A percentile compares a stretch with the other conserved stretches of the same genome.
Conservation (phyloP, 495 filamentous ascomycete genomes). For the Talaromyces adpressus region DNA sequence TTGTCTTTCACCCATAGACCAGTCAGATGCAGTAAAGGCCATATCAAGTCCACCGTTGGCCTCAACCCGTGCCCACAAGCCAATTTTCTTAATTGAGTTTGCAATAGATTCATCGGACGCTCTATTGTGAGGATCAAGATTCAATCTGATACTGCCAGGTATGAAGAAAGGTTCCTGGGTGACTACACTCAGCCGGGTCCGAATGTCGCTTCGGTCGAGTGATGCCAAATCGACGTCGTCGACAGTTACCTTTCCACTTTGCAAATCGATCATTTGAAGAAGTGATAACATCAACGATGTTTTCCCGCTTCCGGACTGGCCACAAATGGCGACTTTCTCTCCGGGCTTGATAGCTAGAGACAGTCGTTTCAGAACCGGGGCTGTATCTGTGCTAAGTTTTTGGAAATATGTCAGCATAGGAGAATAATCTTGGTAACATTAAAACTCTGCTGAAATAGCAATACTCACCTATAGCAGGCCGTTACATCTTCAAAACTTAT, state of each 20-base stretch:
- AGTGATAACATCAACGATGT: neutral
- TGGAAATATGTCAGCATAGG: neutral
- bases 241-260: slow-evolving; percentile 57
- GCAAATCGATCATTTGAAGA: slow-evolving; percentile 43
- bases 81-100: neutral
- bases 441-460: neutral
- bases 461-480: neutral
- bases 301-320: slow-evolving; percentile 31
- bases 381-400: neutral
- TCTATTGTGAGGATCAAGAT: slow-evolving; percentile 63
- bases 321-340: slow-evolving; percentile 50
- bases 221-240: slow-evolving; percentile 80
- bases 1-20: slow-evolving; percentile 52
- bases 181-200: slow-evolving; percentile 91
- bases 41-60: neutral
- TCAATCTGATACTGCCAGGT: slow-evolving; percentile 86
- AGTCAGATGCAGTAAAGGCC: slow-evolving; percentile 20
- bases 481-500: slow-evolving; percentile 35
- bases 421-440: neutral
- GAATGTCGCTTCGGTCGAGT: slow-evolving; percentile 83
- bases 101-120: neutral
- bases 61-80: neutral
- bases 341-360: slow-evolving; percentile 43
- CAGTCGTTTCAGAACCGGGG: slow-evolving; percentile 40
- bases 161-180: slow-evolving; percentile 97